Percentiles rank a stretch among this genome's conserved stretches.
Evolutionary conservation across 208 protist genomes (phyloP).

Genomic region (Phytomonas francai): DNA sequence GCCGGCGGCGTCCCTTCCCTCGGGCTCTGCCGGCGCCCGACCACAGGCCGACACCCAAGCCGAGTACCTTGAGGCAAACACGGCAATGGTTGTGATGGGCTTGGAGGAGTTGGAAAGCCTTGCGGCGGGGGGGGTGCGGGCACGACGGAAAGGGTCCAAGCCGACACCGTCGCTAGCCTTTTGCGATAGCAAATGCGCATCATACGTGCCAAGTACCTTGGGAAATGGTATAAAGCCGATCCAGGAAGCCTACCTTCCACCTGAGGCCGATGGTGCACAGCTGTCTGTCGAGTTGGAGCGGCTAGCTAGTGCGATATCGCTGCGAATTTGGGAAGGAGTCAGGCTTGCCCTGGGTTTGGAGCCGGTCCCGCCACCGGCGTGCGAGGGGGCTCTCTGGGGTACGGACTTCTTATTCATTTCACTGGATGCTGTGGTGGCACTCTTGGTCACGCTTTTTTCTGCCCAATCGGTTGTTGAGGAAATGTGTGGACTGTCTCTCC

Average conservation of each 20-base stretch:
- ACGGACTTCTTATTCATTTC: constrained; percentile 21
- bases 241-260: background rate
- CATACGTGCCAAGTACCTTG: too few relatives aligned
- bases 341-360: constrained; percentile 18
- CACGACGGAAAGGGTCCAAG: too few relatives aligned
- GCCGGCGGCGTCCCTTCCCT: background rate
- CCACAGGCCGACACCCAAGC: background rate
- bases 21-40: background rate
- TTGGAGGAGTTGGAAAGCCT: background rate
- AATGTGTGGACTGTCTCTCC: constrained; percentile 17
- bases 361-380: too few relatives aligned
- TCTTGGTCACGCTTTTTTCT: constrained; percentile 27
- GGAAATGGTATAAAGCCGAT: background rate
- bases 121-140: too few relatives aligned
- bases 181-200: too few relatives aligned
- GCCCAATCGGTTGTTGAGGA: constrained; percentile 18
- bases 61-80: constrained; percentile 23
- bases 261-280: background rate
- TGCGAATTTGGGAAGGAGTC: constrained; percentile 25
- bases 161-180: too few relatives aligned
- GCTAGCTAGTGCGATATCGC: constrained; percentile 13
- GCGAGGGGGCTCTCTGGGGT: too few relatives aligned
- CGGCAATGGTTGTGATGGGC: constrained; percentile 6
- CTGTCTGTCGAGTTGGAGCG: constrained; percentile 19
- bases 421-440: constrained; percentile 30